Conservation (phyloP, 2,329 filamentous ascomycete species). For the Apiospora phragmitis region DNA sequence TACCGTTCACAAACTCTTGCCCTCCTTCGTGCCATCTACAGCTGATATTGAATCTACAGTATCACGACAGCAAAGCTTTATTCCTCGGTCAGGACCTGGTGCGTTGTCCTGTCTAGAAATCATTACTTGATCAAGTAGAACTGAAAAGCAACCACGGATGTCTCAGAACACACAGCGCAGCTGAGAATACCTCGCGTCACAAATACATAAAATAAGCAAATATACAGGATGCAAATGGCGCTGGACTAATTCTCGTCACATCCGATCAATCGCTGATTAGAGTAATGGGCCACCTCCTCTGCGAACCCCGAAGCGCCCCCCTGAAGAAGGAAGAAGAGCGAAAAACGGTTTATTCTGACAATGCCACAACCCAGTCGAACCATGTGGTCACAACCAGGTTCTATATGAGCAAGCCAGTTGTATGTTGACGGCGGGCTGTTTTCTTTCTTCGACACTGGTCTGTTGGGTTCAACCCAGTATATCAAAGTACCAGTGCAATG, state of each 20-base stretch:
- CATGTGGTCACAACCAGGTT: not conserved
- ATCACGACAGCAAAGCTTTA: not conserved
- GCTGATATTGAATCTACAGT: not conserved
- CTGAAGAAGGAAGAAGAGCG: not conserved
- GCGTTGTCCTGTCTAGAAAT: not conserved
- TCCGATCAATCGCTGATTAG: not conserved
- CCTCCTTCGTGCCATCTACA: not conserved
- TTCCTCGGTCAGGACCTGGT: not conserved
- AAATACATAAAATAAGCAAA: not conserved
- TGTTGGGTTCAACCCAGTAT: not conserved
- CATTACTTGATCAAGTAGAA: not conserved
- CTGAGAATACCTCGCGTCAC: not conserved
- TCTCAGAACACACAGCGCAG: not conserved
- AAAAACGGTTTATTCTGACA: not conserved
- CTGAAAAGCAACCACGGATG: not conserved
- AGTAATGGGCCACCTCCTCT: not conserved
- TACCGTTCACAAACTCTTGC: not conserved
- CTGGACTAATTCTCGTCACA: not conserved
- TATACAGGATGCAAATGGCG: not conserved
- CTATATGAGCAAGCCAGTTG: not conserved
- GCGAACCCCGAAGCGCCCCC: not conserved
- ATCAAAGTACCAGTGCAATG: not conserved
- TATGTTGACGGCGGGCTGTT: not conserved
- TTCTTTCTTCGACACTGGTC: not conserved
- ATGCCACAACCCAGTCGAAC: not conserved